Evolutionary conservation across 257 asterid species (phyloP).

Genomic region (Knoxia roxburghii): DNA sequence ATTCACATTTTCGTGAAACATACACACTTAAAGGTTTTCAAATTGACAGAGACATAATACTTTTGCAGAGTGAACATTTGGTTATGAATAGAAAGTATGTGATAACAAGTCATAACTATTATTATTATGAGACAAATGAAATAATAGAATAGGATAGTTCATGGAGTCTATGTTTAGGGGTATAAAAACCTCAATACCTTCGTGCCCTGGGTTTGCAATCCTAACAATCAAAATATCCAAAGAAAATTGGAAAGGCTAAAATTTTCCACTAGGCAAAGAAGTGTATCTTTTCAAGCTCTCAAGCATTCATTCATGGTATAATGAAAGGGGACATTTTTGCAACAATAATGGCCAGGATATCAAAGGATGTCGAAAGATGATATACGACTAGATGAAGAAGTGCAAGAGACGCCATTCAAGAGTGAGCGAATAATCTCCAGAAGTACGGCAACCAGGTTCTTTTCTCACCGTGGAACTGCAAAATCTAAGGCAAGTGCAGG

Average conservation of each 20-base stretch:
- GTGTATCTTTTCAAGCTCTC: not conserved
- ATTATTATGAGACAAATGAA: no score
- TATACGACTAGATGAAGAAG: constrained; percentile 8
- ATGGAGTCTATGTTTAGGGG: no score
- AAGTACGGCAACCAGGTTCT: constrained; percentile 17
- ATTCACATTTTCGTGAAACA: no score
- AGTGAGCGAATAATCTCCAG: constrained; percentile 15
- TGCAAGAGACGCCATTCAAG: constrained; percentile 9
- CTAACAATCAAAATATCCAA: not conserved
- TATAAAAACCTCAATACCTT: no score
- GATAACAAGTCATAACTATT: no score
- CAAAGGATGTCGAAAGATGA: not conserved
- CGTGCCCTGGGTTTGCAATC: no score
- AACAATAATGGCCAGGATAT: not conserved
- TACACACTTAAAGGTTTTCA: no score
- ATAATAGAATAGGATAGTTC: no score
- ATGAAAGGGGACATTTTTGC: not conserved
- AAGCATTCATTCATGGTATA: no score
- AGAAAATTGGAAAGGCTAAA: not conserved
- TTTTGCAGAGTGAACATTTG: no score
- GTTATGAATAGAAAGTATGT: no score
- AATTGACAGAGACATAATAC: no score
- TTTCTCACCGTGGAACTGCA: constrained; percentile 53
- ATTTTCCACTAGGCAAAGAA: not conserved
- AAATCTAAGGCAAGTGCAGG: constrained; percentile 34